These are phyloP conservation scores for Punica granatum DNA, from an alignment of 345 rosid species.

Conservation along the genomic window DNA sequence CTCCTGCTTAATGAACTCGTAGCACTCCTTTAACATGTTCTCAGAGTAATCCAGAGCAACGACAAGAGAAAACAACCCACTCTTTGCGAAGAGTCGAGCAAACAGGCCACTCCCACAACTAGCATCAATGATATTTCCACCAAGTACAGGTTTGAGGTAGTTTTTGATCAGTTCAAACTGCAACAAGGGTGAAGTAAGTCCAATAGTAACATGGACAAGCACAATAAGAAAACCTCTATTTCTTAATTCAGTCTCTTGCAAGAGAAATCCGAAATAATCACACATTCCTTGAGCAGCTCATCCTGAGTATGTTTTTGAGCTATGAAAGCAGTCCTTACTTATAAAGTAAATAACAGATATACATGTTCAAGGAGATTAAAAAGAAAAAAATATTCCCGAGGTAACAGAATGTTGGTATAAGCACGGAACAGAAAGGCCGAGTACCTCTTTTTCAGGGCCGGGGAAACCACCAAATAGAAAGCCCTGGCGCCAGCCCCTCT, in stretches of 20 bases:
- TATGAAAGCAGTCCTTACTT: too few species aligned
- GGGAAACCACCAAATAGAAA: conserved; percentile 61
- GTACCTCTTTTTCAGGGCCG: conserved; percentile 85
- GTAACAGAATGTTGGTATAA: neutral
- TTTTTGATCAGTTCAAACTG: conserved; percentile 80
- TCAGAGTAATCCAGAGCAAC: conserved; percentile 85
- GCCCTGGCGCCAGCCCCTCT: conserved; percentile 94
- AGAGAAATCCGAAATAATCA: neutral
- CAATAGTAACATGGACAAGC: neutral
- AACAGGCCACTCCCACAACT: conserved; percentile 93
- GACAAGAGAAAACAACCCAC: conserved; percentile 62
- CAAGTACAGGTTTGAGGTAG: conserved; percentile 63
- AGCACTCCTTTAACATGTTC: conserved; percentile 78
- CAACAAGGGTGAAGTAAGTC: neutral
- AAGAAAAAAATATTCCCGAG: neutral
- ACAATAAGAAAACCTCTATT: neutral
- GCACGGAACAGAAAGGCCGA: neutral
- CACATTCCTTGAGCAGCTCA: too few species aligned
- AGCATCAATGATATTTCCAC: conserved; percentile 78
- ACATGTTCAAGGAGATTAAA: too few species aligned
- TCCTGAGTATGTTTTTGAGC: too few species aligned
- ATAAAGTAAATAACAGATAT: too few species aligned
- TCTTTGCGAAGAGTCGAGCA: conserved; percentile 65
- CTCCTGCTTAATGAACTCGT: conserved; percentile 52
- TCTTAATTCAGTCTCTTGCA: neutral